A percentile compares a stretch with the other conserved stretches of the same genome.
These are phyloP conservation scores for Trichosporon asahii DNA, from an alignment of 1,284 basidiomycete species.

Conservation along the genomic window DNA sequence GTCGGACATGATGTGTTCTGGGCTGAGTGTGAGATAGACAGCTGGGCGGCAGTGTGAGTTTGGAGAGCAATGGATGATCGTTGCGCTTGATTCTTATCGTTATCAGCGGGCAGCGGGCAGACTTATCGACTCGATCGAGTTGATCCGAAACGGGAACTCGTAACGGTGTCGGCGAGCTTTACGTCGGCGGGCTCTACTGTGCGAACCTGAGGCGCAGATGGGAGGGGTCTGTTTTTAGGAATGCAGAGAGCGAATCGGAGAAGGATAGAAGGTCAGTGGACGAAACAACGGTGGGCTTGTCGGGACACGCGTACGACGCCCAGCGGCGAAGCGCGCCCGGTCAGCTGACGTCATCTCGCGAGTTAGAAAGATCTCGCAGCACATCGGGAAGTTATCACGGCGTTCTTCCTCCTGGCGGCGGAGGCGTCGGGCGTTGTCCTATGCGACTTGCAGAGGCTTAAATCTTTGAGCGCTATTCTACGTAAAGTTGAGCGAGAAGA, in stretches of 20 bases:
- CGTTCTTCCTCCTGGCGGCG: too few species aligned
- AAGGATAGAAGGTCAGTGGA: not conserved
- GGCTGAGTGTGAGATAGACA: not conserved
- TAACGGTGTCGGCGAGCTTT: not conserved
- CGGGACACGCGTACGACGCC: not conserved
- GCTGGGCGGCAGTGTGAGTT: not conserved
- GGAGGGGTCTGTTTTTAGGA: not conserved
- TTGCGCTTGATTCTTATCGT: not conserved
- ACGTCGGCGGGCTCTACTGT: not conserved
- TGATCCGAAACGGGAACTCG: not conserved
- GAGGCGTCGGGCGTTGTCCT: not conserved
- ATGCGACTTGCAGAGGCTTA: too few species aligned
- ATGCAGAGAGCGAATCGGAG: not conserved
- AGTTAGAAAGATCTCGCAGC: not conserved
- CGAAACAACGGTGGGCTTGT: not conserved
- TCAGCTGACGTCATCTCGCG: not conserved
- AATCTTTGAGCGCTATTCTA: too few species aligned
- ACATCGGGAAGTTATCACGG: not conserved
- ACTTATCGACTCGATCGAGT: not conserved
- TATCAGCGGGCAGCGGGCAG: not conserved
- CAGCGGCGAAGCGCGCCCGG: not conserved
- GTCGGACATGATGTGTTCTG: not conserved
- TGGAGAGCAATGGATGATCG: not conserved
- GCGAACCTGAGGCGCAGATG: not conserved
- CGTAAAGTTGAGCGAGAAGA: too few species aligned